These are phyloP conservation scores for Sugiyamaella floridensis DNA, from an alignment of 805 yeast genomes.

Conservation along the genomic window DNA sequence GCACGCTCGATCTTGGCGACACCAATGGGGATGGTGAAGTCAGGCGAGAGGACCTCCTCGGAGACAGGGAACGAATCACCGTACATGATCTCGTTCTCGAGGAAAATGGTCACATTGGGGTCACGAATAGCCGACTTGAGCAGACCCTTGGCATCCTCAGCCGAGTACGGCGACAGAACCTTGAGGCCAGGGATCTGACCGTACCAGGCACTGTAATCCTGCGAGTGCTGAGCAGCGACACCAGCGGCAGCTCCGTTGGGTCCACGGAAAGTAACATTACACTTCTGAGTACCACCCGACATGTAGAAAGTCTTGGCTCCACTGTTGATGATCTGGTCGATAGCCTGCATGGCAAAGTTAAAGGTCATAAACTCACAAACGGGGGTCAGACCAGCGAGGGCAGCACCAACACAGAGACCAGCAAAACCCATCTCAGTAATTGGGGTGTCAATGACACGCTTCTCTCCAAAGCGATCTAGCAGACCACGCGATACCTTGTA, in stretches of 20 bases:
- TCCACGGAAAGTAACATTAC: slow-evolving; percentile 97
- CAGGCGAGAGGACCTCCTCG: slow-evolving; percentile 83
- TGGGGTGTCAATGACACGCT: slow-evolving; percentile 92
- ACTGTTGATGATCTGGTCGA: slow-evolving; percentile 96
- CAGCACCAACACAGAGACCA: slow-evolving; percentile 91
- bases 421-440: slow-evolving; percentile 99
- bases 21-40: slow-evolving; percentile 88
- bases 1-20: slow-evolving; percentile 91
- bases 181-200: slow-evolving; percentile 97
- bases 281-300: slow-evolving; percentile 98
- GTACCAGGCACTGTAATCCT: slow-evolving; percentile 96
- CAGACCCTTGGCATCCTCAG: slow-evolving; percentile 94
- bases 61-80: slow-evolving; percentile 86
- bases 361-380: slow-evolving; percentile 98
- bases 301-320: slow-evolving; percentile 98
- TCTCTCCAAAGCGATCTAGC: slow-evolving; percentile 89
- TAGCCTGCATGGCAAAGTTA: slow-evolving; percentile 99
- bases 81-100: slow-evolving; percentile 92
- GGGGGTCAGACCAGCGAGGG: slow-evolving; percentile 94
- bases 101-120: slow-evolving; percentile 94
- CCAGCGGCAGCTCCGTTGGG: slow-evolving; percentile 99
- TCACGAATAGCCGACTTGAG: slow-evolving; percentile 95
- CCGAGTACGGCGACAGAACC: slow-evolving; percentile 90
- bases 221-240: slow-evolving; percentile 99
- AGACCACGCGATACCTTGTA: slow-evolving; percentile 95